Percentiles rank a stretch among this genome's conserved stretches.
These are phyloP conservation scores for Venturia effusa DNA, from an alignment of 2,329 filamentous ascomycete species.

Conservation along the genomic window DNA sequence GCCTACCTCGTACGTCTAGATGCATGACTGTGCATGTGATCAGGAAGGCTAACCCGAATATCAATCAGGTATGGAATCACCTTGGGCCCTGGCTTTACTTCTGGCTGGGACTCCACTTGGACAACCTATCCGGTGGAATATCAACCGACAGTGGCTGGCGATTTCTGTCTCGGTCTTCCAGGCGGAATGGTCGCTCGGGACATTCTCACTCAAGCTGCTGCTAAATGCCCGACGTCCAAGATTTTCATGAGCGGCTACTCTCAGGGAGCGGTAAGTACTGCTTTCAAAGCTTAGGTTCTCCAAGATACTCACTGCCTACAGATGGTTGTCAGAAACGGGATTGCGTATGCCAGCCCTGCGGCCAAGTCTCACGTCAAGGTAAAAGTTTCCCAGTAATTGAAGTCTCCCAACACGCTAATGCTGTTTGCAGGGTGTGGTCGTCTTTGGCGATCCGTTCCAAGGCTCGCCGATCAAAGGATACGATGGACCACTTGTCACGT, in stretches of 20 bases:
- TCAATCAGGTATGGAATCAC: conserved; percentile 2
- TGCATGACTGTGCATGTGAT: neutral
- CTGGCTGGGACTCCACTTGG: neutral
- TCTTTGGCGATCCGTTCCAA: conserved; percentile 13
- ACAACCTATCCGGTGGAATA: neutral
- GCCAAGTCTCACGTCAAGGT: conserved; percentile 4
- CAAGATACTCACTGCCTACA: too few relatives aligned
- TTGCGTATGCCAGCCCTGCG: neutral
- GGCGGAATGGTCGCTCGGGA: conserved; percentile 8
- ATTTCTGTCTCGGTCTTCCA: conserved; percentile 9
- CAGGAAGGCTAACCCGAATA: neutral
- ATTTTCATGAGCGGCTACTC: conserved; percentile 7
- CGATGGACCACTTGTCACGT: conserved; percentile 12
- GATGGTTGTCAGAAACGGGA: conserved; percentile 8
- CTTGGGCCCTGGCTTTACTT: neutral
- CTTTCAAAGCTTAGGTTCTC: too few relatives aligned
- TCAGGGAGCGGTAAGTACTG: neutral
- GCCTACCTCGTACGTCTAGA: neutral
- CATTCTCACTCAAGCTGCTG: conserved; percentile 3
- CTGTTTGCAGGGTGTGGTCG: conserved; percentile 9
- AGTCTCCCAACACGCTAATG: neutral
- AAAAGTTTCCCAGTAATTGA: neutral
- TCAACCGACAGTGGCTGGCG: neutral
- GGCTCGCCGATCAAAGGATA: conserved; percentile 14
- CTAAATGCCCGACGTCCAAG: conserved; percentile 5